These are phyloP conservation scores for Flueggea neowawraea DNA, from an alignment of 441 rosid species.

Conservation along the genomic window DNA sequence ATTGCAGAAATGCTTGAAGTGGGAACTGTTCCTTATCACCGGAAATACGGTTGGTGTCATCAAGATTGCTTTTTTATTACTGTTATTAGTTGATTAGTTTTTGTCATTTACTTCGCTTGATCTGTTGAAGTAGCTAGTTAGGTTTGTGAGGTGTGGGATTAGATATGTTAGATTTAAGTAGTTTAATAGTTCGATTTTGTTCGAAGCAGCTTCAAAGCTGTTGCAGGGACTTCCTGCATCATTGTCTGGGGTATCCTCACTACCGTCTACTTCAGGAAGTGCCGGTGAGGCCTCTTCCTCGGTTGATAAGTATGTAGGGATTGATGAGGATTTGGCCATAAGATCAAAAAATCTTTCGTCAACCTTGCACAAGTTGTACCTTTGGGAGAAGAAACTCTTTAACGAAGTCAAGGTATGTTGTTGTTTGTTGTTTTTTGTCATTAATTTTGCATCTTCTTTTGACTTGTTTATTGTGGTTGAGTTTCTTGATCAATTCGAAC, in stretches of 20 bases:
- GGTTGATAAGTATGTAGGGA: slow-evolving; percentile 33
- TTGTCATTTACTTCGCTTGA: neutral
- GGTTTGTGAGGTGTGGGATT: neutral
- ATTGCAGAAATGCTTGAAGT: slow-evolving; percentile 83
- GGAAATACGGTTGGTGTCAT: slow-evolving; percentile 57
- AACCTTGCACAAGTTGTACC: slow-evolving; percentile 73
- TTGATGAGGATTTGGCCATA: slow-evolving; percentile 66
- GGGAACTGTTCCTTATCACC: slow-evolving; percentile 73
- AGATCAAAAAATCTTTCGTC: slow-evolving; percentile 84
- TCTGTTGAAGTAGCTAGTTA: neutral
- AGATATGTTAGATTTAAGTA: neutral
- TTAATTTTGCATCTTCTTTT: slow-evolving; percentile 5
- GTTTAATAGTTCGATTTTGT: slow-evolving; percentile 9
- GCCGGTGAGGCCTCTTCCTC: slow-evolving; percentile 44
- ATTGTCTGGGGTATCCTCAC: slow-evolving; percentile 42
- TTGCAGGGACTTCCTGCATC: slow-evolving; percentile 59
- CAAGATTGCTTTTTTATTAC: slow-evolving; percentile 1
- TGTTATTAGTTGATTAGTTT: neutral
- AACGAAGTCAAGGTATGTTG: slow-evolving; percentile 84
- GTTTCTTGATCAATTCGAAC: slow-evolving; percentile 1
- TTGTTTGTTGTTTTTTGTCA: neutral
- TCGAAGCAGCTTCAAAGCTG: slow-evolving; percentile 58
- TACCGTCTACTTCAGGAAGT: slow-evolving; percentile 51
- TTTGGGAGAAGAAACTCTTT: slow-evolving; percentile 97
- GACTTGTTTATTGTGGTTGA: no score